Conservation (phyloP, 192 early-diverging fungal species). For the Piromyces finnis region DNA sequence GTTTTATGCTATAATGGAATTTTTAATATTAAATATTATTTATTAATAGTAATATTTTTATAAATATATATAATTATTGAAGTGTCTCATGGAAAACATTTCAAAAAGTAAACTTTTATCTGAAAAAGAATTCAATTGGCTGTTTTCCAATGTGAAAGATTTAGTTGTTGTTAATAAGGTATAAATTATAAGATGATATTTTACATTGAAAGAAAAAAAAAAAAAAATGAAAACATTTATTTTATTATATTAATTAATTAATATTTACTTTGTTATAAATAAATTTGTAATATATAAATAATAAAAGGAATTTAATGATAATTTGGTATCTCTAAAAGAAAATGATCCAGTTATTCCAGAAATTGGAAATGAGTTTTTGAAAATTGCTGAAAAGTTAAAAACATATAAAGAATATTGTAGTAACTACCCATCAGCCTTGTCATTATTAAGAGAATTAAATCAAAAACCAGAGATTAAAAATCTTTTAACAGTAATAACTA, state of each 20-base stretch:
- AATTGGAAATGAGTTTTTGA: conserved; percentile 8
- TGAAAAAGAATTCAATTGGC: conserved; percentile 14
- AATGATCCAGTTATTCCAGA: conserved; percentile 17
- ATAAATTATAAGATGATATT: not conserved
- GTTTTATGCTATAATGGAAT: too few species aligned
- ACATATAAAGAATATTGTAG: not conserved
- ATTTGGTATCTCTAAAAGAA: conserved; percentile 14
- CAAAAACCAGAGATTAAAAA: not conserved
- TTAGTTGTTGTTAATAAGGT: conserved; percentile 25
- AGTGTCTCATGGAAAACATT: conserved; percentile 1
- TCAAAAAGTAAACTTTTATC: conserved; percentile 12
- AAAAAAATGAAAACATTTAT: not conserved
- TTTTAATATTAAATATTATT: too few species aligned
- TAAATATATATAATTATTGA: too few species aligned
- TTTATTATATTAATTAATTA: not conserved
- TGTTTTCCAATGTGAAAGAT: conserved; percentile 31
- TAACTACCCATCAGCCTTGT: not conserved
- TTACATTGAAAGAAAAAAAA: not conserved
- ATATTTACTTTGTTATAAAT: not conserved
- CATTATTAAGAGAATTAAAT: not conserved
- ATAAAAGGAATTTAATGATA: conserved; percentile 13
- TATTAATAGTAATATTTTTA: too few species aligned
- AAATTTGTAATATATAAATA: not conserved
- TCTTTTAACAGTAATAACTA: not conserved
- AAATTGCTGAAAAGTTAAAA: not conserved